Evolutionary conservation across 176 grass and related monocot genomes (phyloP).

Genomic region (Bothriochloa decipiens): DNA sequence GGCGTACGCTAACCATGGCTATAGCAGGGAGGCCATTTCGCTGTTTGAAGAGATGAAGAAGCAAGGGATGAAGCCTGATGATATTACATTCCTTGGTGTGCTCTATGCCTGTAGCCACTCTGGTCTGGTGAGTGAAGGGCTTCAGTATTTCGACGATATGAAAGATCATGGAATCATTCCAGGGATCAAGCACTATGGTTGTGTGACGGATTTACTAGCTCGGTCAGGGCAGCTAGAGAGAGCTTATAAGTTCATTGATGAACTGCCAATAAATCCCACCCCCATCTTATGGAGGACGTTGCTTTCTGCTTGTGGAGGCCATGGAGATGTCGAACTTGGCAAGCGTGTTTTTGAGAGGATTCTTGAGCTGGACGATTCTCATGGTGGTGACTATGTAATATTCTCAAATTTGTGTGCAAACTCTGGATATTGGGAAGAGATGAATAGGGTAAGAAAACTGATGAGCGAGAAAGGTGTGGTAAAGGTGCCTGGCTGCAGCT

Average conservation of each 20-base stretch:
- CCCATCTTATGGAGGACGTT: constrained; percentile 69
- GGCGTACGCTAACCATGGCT: constrained; percentile 58
- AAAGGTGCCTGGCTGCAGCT: constrained; percentile 83
- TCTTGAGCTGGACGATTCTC: constrained; percentile 75
- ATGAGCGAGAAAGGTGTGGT: constrained; percentile 69
- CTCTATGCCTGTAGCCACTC: too few species aligned
- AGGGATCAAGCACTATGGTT: constrained; percentile 76
- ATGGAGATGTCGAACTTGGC: constrained; percentile 44
- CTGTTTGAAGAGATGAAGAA: constrained; percentile 69
- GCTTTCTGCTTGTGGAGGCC: constrained; percentile 71
- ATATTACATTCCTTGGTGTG: too few species aligned
- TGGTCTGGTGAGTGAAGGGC: constrained; percentile 54
- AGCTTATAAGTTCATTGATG: constrained; percentile 69
- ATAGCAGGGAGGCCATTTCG: constrained; percentile 55
- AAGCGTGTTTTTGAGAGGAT: constrained; percentile 68
- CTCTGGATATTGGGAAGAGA: constrained; percentile 66
- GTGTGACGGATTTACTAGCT: constrained; percentile 72
- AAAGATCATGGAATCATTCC: constrained; percentile 49
- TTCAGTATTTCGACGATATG: constrained; percentile 67
- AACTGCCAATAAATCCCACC: constrained; percentile 64
- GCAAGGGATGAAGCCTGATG: constrained; percentile 63
- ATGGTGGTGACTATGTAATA: constrained; percentile 78
- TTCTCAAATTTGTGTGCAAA: constrained; percentile 77
- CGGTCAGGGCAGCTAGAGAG: constrained; percentile 62
- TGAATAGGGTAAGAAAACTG: constrained; percentile 66